These are phyloP conservation scores for Fomitopsis serialis DNA, from an alignment of 768 basidiomycete genomes.

Conservation along the genomic window DNA sequence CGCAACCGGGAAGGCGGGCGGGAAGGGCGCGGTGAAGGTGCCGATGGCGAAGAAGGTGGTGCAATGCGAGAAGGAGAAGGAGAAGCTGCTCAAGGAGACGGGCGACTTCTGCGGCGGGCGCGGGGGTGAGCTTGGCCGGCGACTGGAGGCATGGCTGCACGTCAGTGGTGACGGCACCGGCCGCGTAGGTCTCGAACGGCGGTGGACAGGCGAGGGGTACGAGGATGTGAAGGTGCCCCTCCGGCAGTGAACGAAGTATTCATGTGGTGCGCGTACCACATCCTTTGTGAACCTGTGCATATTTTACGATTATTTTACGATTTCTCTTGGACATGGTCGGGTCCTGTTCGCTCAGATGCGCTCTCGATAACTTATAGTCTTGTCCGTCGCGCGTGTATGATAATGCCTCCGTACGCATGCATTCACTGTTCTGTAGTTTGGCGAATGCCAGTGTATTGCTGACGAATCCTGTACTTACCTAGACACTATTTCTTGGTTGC, in stretches of 20 bases:
- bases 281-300: not conserved
- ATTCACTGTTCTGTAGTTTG: not conserved
- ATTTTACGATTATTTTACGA: not conserved
- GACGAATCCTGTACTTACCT: not conserved
- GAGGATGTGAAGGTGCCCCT: not conserved
- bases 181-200: slow-evolving; percentile 19
- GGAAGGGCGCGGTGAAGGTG: slow-evolving; percentile 18
- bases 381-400: not conserved
- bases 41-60: slow-evolving; percentile 42
- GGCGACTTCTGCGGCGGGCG: slow-evolving; percentile 78
- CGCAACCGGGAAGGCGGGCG: slow-evolving; percentile 5
- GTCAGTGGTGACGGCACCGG: slow-evolving; percentile 23
- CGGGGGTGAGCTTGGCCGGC: slow-evolving; percentile 70
- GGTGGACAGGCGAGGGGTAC: slow-evolving; percentile 19
- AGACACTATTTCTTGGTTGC: not conserved
- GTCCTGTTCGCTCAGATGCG: too few species aligned
- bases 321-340: too few species aligned
- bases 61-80: slow-evolving; percentile 58
- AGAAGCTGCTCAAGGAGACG: slow-evolving; percentile 63
- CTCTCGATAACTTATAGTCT: not conserved
- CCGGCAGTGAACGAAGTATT: not conserved
- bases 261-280: not conserved
- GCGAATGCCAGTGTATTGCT: not conserved
- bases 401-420: not conserved
- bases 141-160: slow-evolving; percentile 69